Evolutionary conservation across 2,329 filamentous ascomycete species (phyloP).

Genomic region (Sclerotinia subarctica): DNA sequence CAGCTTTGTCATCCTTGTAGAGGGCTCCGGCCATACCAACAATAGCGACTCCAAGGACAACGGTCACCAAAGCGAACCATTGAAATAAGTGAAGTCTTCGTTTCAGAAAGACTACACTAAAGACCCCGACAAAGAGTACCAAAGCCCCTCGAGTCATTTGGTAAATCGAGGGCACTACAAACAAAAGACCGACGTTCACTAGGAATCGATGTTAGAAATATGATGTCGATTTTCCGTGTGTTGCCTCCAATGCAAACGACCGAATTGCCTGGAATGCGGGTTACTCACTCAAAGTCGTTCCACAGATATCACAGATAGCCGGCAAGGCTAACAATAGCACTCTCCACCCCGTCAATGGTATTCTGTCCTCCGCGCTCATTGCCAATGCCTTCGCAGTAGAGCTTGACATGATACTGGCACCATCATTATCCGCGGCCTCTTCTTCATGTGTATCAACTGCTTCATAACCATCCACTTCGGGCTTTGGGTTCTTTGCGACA

Average conservation of each 20-base stretch:
- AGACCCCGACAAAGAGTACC: constrained; percentile 91
- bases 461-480: constrained; percentile 58
- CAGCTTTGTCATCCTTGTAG: constrained; percentile 56
- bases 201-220: constrained; percentile 42
- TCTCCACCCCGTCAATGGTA: constrained; percentile 64
- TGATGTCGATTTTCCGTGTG: neutral
- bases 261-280: neutral
- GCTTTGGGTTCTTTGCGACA: constrained; percentile 44
- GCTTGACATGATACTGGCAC: constrained; percentile 45
- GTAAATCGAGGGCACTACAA: constrained; percentile 94
- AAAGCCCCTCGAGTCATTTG: constrained; percentile 97
- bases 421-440: constrained; percentile 35
- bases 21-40: constrained; percentile 88
- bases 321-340: constrained; percentile 77
- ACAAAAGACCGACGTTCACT: constrained; percentile 93
- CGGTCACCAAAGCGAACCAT: constrained; percentile 83
- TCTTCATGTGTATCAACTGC: constrained; percentile 52
- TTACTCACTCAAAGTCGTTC: constrained; percentile 61
- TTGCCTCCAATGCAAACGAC: neutral
- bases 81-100: constrained; percentile 81
- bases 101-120: constrained; percentile 87
- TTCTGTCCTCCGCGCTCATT: constrained; percentile 50
- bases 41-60: constrained; percentile 81
- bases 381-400: constrained; percentile 52
- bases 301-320: constrained; percentile 88